A percentile compares a stretch with the other conserved stretches of the same genome.
Evolutionary conservation across 139 green algal genomes (phyloP).

Genomic region (Volvox africanus): DNA sequence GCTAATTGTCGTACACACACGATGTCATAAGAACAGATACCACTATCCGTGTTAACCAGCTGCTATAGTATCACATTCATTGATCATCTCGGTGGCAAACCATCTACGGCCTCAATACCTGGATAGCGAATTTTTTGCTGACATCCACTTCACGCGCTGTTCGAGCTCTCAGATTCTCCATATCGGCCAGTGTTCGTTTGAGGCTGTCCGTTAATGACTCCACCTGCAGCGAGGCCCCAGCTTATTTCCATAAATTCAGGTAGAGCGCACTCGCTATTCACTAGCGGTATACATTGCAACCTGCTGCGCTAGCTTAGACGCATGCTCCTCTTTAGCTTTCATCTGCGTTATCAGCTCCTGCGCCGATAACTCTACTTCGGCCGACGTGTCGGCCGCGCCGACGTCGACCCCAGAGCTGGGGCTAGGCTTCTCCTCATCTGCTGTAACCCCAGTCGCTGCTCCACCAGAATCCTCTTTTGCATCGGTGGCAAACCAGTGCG

Average conservation of each 20-base stretch:
- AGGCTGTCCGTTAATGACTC: slow-evolving; percentile 82
- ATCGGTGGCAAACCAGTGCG: slow-evolving; percentile 3
- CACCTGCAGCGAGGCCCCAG: slow-evolving; percentile 54
- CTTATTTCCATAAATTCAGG: no score
- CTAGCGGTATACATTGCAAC: not conserved
- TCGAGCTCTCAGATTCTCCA: slow-evolving; percentile 93
- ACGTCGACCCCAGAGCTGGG: not conserved
- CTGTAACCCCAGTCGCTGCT: not conserved
- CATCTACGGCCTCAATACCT: not conserved
- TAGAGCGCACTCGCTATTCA: no score
- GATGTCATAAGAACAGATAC: no score
- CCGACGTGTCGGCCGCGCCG: slow-evolving; percentile 17
- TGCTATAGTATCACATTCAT: no score
- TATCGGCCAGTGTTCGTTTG: slow-evolving; percentile 86
- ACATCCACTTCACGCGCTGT: slow-evolving; percentile 77
- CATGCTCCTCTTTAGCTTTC: slow-evolving; percentile 40
- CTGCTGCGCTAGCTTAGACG: slow-evolving; percentile 34
- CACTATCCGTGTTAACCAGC: no score
- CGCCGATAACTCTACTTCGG: not conserved
- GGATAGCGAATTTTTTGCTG: slow-evolving; percentile 86
- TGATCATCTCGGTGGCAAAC: no score
- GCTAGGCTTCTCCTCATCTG: slow-evolving; percentile 6
- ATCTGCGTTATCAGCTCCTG: slow-evolving; percentile 46
- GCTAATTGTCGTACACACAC: not conserved
- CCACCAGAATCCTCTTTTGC: not conserved